Percentiles rank a stretch among this genome's conserved stretches.
Evolutionary conservation across 495 filamentous ascomycete species (phyloP).

Genomic region (Talaromyces thailandensis): DNA sequence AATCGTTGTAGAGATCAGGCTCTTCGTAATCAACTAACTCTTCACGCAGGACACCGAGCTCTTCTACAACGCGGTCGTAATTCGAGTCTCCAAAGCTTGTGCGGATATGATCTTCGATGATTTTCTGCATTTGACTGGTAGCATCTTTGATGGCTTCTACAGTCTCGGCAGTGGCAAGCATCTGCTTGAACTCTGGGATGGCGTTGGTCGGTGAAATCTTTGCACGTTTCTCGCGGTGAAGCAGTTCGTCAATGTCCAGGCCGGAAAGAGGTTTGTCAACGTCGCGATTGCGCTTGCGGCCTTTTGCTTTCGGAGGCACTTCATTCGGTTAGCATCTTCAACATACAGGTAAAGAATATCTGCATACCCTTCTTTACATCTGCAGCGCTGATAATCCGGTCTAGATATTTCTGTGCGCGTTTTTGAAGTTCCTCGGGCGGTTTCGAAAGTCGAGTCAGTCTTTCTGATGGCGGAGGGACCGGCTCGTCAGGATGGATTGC

Average conservation of each 20-base stretch:
- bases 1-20: constrained; percentile 68
- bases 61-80: constrained; percentile 70
- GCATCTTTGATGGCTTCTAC: constrained; percentile 56
- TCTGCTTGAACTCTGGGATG: constrained; percentile 88
- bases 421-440: constrained; percentile 59
- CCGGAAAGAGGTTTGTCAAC: constrained; percentile 80
- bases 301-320: constrained; percentile 81
- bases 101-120: constrained; percentile 60
- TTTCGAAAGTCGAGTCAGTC: constrained; percentile 64
- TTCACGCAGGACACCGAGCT: constrained; percentile 66
- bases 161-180: constrained; percentile 53
- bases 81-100: constrained; percentile 65
- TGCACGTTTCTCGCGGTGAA: constrained; percentile 48
- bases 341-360: neutral
- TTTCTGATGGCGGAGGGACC: constrained; percentile 55
- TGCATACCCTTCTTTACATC: constrained; percentile 77
- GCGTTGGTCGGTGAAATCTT: constrained; percentile 72
- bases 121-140: constrained; percentile 60
- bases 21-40: constrained; percentile 69
- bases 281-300: constrained; percentile 58
- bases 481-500: constrained; percentile 66
- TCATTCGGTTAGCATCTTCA: constrained; percentile 15
- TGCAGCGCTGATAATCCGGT: constrained; percentile 56
- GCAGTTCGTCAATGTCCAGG: constrained; percentile 74
- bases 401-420: constrained; percentile 44